These are phyloP conservation scores for Tulasnella sp. DNA, from an alignment of 768 basidiomycete species.

Conservation along the genomic window DNA sequence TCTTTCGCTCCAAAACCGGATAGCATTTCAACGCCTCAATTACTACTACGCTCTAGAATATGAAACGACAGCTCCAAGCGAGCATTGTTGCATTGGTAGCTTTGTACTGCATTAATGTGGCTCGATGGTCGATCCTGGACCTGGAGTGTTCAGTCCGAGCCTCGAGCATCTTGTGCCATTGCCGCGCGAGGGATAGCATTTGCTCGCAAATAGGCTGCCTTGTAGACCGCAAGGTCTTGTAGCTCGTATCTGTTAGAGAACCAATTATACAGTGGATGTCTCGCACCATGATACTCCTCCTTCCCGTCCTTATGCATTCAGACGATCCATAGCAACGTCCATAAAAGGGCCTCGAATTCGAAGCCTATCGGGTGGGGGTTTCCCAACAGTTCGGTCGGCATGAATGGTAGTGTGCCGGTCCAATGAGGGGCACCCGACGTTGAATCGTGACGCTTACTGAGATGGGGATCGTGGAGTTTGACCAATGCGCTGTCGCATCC, in stretches of 20 bases:
- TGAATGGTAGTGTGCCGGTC: not conserved
- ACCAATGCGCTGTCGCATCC: not conserved
- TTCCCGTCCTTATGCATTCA: not conserved
- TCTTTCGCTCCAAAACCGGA: too few species aligned
- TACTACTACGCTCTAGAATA: too few species aligned
- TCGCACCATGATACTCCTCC: not conserved
- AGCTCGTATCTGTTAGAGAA: not conserved
- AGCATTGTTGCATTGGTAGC: too few species aligned
- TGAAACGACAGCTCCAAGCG: too few species aligned
- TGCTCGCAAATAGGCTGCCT: not conserved
- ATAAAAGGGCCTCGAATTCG: not conserved
- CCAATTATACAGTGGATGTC: not conserved
- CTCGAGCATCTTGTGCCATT: not conserved
- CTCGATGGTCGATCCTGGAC: too few species aligned
- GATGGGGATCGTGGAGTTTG: not conserved
- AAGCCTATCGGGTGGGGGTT: not conserved
- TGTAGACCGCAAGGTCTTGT: not conserved
- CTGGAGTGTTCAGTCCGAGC: too few species aligned
- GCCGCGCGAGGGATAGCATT: not conserved
- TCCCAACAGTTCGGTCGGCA: not conserved
- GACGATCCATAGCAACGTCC: not conserved
- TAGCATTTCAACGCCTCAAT: too few species aligned
- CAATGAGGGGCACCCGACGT: not conserved
- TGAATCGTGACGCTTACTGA: not conserved
- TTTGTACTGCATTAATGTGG: too few species aligned